Conservation (phyloP, 1,139 yeast species). For the Hemisphaericaspora subhashii region DNA sequence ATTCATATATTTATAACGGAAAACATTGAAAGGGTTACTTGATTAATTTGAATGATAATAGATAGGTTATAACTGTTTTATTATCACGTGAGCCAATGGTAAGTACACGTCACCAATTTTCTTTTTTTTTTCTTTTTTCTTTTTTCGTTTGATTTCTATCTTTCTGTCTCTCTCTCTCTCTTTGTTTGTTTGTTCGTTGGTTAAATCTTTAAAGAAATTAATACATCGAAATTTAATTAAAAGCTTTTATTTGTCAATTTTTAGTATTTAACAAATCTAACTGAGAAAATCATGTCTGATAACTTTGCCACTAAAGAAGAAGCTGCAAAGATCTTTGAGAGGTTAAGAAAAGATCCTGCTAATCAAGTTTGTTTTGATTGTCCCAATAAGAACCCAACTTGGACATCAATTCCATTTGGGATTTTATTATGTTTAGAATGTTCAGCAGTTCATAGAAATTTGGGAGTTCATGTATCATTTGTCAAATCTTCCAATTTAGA, state of each 20-base stretch:
- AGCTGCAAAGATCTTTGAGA: conserved; percentile 56
- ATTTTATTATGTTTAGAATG: conserved; percentile 50
- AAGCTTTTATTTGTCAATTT: no score
- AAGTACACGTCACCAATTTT: conserved; percentile 1
- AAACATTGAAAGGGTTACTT: no score
- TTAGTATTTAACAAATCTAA: no score
- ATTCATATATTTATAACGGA: no score
- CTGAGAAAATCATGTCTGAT: conserved; percentile 39
- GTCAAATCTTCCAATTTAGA: conserved; percentile 92
- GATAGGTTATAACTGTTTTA: no score
- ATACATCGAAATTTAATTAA: no score
- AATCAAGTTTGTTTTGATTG: conserved; percentile 80
- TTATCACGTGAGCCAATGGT: conserved; percentile 1
- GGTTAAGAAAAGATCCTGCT: conserved; percentile 63
- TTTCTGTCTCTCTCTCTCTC: background rate
- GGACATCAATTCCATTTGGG: conserved; percentile 54
- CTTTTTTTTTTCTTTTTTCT: background rate
- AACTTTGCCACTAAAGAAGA: conserved; percentile 64
- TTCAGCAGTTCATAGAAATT: conserved; percentile 49
- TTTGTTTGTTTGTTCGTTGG: no score
- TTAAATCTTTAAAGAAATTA: no score
- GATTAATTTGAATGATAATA: no score
- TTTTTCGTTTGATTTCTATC: conserved; percentile 1
- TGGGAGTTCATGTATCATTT: conserved; percentile 51
- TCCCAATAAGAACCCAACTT: conserved; percentile 50